Conservation (phyloP, 1,139 yeast species). For the Sugiyamaella paludigena region DNA sequence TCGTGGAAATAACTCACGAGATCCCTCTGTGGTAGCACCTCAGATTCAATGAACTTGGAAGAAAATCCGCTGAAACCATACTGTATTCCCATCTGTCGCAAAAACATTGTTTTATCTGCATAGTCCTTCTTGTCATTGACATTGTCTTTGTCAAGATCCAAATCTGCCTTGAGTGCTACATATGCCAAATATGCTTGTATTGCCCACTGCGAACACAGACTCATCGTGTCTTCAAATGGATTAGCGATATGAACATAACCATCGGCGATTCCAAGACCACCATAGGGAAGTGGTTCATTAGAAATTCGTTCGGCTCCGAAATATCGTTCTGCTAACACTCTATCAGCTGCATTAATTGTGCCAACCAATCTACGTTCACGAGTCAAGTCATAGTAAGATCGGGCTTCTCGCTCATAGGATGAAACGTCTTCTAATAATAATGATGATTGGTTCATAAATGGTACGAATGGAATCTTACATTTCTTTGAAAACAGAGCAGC, state of each 20-base stretch:
- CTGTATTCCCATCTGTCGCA: not conserved
- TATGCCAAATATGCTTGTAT: constrained; percentile 9
- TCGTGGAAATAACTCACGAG: constrained; percentile 16
- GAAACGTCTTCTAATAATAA: not conserved
- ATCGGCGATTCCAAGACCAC: constrained; percentile 25
- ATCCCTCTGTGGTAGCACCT: constrained; percentile 13
- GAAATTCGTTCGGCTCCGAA: constrained; percentile 14
- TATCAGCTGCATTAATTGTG: not conserved
- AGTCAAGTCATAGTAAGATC: not conserved
- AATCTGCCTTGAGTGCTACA: not conserved
- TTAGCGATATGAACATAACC: constrained; percentile 27
- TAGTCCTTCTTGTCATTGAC: too few species aligned
- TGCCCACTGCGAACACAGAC: constrained; percentile 25
- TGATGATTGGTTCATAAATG: constrained; percentile 2
- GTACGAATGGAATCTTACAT: constrained; percentile 11
- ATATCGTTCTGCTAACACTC: constrained; percentile 9
- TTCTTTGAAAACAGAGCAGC: constrained; percentile 13
- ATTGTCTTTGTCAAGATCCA: not conserved
- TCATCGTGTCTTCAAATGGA: constrained; percentile 26
- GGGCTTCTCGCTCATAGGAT: not conserved
- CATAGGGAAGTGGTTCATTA: constrained; percentile 18
- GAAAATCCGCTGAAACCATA: not conserved
- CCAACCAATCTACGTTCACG: constrained; percentile 8
- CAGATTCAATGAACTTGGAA: not conserved
- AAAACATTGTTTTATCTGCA: not conserved